These are phyloP conservation scores for Populus davidiana DNA, from an alignment of 345 rosid species.

Conservation along the genomic window DNA sequence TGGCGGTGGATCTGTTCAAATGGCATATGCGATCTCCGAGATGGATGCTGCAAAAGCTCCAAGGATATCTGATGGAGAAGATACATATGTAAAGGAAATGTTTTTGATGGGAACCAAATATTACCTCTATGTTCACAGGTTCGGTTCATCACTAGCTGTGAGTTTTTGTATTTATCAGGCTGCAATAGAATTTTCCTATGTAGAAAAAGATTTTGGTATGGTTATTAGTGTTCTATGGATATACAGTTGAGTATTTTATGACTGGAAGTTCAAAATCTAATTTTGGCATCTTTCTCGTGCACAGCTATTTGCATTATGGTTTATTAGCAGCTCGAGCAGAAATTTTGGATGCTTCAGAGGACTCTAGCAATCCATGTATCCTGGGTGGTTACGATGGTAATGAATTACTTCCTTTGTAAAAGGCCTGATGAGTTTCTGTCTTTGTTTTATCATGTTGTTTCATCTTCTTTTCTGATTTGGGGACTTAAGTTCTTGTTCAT, in stretches of 20 bases:
- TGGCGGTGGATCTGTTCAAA: constrained; percentile 99
- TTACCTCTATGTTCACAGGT: constrained; percentile 96
- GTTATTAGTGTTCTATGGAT: background rate
- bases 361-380: constrained; percentile 72
- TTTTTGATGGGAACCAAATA: constrained; percentile 66
- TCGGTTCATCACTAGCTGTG: constrained; percentile 12
- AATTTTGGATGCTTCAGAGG: constrained; percentile 67
- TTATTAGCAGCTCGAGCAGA: constrained; percentile 95
- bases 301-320: constrained; percentile 95
- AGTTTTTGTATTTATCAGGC: constrained; percentile 1
- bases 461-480: background rate
- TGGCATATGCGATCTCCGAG: constrained; percentile 95
- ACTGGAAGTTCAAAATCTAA: constrained; percentile 11
- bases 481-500: background rate
- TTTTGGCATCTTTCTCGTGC: constrained; percentile 27
- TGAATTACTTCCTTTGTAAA: constrained; percentile 5
- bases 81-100: constrained; percentile 77
- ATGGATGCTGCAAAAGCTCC: constrained; percentile 78
- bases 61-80: constrained; percentile 61
- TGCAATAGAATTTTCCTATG: background rate
- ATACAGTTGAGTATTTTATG: background rate
- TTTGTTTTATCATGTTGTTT: background rate
- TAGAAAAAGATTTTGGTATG: constrained; percentile 1
- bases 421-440: background rate
- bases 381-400: constrained; percentile 78